These are phyloP conservation scores for Marasmius fiardii DNA, from an alignment of 1,284 basidiomycete genomes.

Conservation along the genomic window DNA sequence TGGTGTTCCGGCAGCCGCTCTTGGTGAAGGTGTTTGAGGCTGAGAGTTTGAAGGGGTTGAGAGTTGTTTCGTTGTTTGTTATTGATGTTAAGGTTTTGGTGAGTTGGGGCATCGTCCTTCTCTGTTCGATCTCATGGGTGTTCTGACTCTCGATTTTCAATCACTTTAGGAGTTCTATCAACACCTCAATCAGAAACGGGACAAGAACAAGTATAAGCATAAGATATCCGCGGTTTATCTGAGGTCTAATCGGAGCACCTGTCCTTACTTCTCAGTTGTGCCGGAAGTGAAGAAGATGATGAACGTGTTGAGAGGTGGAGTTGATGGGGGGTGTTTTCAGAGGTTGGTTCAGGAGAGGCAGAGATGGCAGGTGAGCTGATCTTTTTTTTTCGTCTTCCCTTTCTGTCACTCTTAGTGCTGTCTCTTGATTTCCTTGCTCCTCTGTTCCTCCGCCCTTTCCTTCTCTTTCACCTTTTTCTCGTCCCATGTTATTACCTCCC, in stretches of 20 bases:
- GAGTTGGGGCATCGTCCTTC: not conserved
- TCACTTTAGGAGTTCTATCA: not conserved
- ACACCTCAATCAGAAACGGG: not conserved
- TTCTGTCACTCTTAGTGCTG: too few species aligned
- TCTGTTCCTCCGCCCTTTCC: too few species aligned
- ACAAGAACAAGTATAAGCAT: not conserved
- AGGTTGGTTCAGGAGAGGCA: conserved; percentile 4
- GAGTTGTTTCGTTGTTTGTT: conserved; percentile 8
- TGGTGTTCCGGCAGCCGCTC: conserved; percentile 4
- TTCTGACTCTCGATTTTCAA: too few species aligned
- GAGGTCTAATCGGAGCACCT: conserved; percentile 7
- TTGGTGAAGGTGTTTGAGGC: conserved; percentile 8
- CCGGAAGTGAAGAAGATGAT: conserved; percentile 1
- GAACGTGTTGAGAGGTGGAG: not conserved
- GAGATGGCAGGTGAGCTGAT: conserved; percentile 7
- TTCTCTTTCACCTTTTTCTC: too few species aligned
- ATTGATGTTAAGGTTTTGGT: conserved; percentile 10
- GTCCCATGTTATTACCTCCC: too few species aligned
- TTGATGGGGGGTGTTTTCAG: not conserved
- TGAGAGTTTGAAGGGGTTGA: not conserved
- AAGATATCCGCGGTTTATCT: conserved; percentile 7
- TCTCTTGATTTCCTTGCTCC: too few species aligned
- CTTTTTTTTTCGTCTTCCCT: not conserved
- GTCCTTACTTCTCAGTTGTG: conserved; percentile 5
- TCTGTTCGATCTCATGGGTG: not conserved